Evolutionary conservation across 495 filamentous ascomycete genomes (phyloP).

Genomic region (Trichoderma gamsii): DNA sequence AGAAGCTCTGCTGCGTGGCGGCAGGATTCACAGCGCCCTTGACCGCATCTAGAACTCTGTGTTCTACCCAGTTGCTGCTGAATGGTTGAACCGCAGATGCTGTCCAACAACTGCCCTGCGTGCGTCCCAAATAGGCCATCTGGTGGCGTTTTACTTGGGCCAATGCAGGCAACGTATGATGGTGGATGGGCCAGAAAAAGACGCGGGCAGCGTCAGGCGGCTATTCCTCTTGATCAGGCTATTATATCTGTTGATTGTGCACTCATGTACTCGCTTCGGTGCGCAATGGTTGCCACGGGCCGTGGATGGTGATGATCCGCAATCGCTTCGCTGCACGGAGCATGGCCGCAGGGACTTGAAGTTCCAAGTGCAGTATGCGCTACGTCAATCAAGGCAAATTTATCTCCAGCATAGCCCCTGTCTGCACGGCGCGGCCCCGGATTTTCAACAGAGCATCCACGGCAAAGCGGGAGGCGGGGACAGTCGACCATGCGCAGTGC

Average conservation of each 20-base stretch:
- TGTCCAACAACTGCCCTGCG: too few relatives aligned
- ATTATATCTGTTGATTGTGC: neutral
- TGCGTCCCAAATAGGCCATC: neutral
- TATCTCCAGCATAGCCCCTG: neutral
- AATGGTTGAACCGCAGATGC: too few relatives aligned
- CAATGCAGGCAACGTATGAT: constrained; percentile 9
- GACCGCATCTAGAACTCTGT: too few relatives aligned
- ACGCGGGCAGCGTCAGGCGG: neutral
- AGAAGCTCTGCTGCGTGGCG: too few relatives aligned
- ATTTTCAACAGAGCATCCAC: neutral
- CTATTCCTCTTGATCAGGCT: constrained; percentile 2
- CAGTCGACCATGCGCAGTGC: neutral
- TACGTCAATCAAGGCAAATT: too few relatives aligned
- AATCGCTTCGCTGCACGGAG: neutral
- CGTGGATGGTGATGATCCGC: neutral
- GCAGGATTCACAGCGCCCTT: too few relatives aligned
- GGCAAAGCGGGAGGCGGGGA: neutral
- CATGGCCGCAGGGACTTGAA: too few relatives aligned
- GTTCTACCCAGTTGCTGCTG: too few relatives aligned
- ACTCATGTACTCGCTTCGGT: too few relatives aligned
- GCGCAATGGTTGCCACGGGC: too few relatives aligned
- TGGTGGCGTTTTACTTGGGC: neutral
- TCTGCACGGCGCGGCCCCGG: constrained; percentile 1
- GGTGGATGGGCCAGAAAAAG: neutral
- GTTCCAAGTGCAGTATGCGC: too few relatives aligned